Percentiles rank a stretch among this genome's conserved stretches.
Evolutionary conservation across 1,284 basidiomycete species (phyloP).

Genomic region (Coniophora puteana): DNA sequence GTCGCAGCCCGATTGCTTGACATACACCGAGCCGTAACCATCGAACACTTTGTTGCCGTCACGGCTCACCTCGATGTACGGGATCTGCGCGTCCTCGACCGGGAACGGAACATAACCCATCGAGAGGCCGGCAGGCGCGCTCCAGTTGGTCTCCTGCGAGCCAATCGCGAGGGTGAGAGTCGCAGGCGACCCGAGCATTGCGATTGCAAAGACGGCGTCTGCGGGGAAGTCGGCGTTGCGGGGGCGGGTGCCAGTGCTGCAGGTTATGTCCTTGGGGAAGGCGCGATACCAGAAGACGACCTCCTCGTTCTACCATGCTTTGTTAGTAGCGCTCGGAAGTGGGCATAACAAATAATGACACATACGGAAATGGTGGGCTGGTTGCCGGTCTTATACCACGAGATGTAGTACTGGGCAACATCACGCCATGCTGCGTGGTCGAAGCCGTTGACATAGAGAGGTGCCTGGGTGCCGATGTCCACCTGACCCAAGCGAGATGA

Average conservation of each 20-base stretch:
- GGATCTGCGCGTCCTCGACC: slow-evolving; percentile 27
- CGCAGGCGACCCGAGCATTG: slow-evolving; percentile 26
- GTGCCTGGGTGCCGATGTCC: slow-evolving; percentile 22
- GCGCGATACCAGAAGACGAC: slow-evolving; percentile 33
- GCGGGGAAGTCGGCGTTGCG: slow-evolving; percentile 27
- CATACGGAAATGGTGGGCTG: slow-evolving; percentile 25
- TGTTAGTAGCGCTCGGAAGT: not conserved
- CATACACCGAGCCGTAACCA: slow-evolving; percentile 25
- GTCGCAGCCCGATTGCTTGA: slow-evolving; percentile 22
- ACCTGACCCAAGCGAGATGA: slow-evolving; percentile 5
- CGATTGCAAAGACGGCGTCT: slow-evolving; percentile 30
- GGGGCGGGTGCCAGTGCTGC: slow-evolving; percentile 23
- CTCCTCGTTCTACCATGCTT: slow-evolving; percentile 20
- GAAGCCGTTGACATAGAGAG: slow-evolving; percentile 27
- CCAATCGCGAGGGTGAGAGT: slow-evolving; percentile 29
- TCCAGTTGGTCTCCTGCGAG: slow-evolving; percentile 21
- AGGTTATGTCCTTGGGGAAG: slow-evolving; percentile 24
- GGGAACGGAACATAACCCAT: slow-evolving; percentile 29
- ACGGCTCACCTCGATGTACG: slow-evolving; percentile 26
- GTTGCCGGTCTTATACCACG: slow-evolving; percentile 26
- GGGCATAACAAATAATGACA: too few relatives aligned
- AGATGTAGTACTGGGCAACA: slow-evolving; percentile 31
- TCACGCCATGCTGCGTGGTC: slow-evolving; percentile 26
- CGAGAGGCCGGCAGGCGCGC: slow-evolving; percentile 27
- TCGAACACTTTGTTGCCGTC: slow-evolving; percentile 19